Base-by-base conservation (phyloP, 371 early-diverging fungal genomes). In the Mortierella sp. region DNA sequence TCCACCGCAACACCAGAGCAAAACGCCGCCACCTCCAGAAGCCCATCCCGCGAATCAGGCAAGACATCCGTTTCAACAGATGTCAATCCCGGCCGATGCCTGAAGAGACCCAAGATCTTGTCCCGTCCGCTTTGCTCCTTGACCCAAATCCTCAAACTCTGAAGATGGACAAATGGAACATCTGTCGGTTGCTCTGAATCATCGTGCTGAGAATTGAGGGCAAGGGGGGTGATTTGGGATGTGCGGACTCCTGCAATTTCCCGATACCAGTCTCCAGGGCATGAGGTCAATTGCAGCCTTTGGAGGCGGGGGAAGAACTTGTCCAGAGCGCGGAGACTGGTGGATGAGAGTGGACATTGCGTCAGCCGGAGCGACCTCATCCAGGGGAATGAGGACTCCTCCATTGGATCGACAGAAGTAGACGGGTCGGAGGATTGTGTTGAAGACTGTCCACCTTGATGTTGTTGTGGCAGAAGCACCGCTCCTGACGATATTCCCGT, bases 61-160 rank as follows among this genome's bases (percentile, higher is more conserved):
- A 79, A 48, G 8, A 79, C 21, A 24, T 75, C 79, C 14, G 79
- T 79, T 9, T 28, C 53, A 10, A 79, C 40, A 24, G 34, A 21
- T 13, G 61, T 61, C 71, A 74, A 34, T 21, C 71, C 11, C 3
- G 74, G 79, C 40, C 79, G 53, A 50, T 64, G 10, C 37, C 50
- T n/a, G 61, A 73, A 19, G 54, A 69, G 9, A n/a, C 59, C 54
- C 40, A 53, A n/a, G 37, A 59, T 31, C 31, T 59, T 59, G 28
- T 31, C 16, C 5, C 59, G 59, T 16, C 13, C 31, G 16, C 31
- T 59, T 2, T 59, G 59, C 31, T 31, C 1, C 31, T 31, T 59
- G 59, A 31, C 16, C 16, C 31, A 59, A 16, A 59, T 31, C 5
- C 13, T 59, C 59, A 59, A 31, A 13, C 31, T 31, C 37, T 46